phyloP scores from a whole-genome alignment of 495 filamentous ascomycete genomes.

The Hypomontagnella monticulosa region DNA sequence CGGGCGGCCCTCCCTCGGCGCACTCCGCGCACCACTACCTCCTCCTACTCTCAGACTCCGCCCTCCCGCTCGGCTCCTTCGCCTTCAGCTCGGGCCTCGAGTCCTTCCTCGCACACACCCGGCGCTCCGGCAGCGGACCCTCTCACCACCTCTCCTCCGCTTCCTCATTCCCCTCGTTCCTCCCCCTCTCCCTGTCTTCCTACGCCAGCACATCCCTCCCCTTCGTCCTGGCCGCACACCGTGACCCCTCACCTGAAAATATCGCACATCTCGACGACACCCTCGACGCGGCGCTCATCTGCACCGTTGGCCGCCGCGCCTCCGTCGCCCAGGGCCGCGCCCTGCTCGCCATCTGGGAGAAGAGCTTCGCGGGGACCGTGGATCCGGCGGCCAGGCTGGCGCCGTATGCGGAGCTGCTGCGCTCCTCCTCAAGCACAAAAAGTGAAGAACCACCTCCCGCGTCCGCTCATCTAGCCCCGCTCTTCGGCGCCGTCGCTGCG shows the following conservation, averaged over 20 bases:
- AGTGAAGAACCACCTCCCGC: slow-evolving; percentile 46
- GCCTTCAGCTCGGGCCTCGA: slow-evolving; percentile 95
- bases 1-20: slow-evolving; percentile 8
- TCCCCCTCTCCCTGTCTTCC: slow-evolving; percentile 78
- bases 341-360: slow-evolving; percentile 88
- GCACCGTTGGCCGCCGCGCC: slow-evolving; percentile 86
- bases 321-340: slow-evolving; percentile 86
- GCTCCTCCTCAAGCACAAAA: slow-evolving; percentile 14
- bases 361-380: slow-evolving; percentile 62
- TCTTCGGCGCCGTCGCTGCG: slow-evolving; percentile 78
- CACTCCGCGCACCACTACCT: slow-evolving; percentile 70
- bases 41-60: slow-evolving; percentile 93
- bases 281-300: slow-evolving; percentile 85
- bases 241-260: slow-evolving; percentile 57
- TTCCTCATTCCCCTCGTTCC: slow-evolving; percentile 73
- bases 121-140: slow-evolving; percentile 38
- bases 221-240: slow-evolving; percentile 81
- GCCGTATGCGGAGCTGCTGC: slow-evolving; percentile 50
- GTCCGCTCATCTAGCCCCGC: slow-evolving; percentile 77
- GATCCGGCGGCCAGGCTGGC: slow-evolving; percentile 37
- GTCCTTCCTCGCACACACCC: slow-evolving; percentile 87
- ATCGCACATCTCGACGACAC: slow-evolving; percentile 78
- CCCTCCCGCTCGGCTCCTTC: slow-evolving; percentile 94
- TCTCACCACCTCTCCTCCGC: slow-evolving; percentile 30
- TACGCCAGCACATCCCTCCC: slow-evolving; percentile 84